phyloP scores from a whole-genome alignment of 2,329 filamentous ascomycete species.

The Cytospora paraplurivora region DNA sequence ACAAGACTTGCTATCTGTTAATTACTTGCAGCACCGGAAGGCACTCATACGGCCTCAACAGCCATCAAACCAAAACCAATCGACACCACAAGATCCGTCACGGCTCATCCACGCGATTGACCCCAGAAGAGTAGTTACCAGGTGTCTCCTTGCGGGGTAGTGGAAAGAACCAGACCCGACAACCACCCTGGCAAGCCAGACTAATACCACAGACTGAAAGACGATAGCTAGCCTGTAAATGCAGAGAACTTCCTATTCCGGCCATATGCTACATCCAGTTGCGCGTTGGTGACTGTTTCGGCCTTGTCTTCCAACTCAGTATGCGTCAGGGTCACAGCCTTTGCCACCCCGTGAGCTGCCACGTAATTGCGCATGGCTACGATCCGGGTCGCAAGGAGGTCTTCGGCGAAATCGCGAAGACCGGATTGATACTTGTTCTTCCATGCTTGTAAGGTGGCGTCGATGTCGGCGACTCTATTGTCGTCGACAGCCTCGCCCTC shows the following conservation, averaged over 20 bases:
- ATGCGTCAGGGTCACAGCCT: background rate
- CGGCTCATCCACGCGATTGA: too few relatives aligned
- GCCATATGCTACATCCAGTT: background rate
- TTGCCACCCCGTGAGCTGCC: background rate
- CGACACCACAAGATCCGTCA: too few relatives aligned
- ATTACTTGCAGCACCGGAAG: too few relatives aligned
- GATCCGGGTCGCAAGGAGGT: background rate
- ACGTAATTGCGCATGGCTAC: background rate
- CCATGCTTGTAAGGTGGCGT: background rate
- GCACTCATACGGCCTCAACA: too few relatives aligned
- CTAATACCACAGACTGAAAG: too few relatives aligned
- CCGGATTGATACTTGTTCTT: background rate
- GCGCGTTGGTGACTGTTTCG: background rate
- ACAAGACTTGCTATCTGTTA: too few relatives aligned
- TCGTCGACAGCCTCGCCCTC: background rate
- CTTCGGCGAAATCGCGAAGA: background rate
- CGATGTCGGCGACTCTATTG: background rate
- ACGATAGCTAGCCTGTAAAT: too few relatives aligned
- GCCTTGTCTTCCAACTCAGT: background rate
- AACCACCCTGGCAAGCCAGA: too few relatives aligned
- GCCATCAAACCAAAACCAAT: background rate
- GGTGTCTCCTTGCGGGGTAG: background rate
- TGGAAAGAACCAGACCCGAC: too few relatives aligned
- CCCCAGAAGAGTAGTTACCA: too few relatives aligned
- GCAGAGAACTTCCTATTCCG: too few relatives aligned